Percentiles rank a stretch among this genome's conserved stretches.
Conservation (phyloP, 306 rosid genomes). For the Cicer arietinum region DNA sequence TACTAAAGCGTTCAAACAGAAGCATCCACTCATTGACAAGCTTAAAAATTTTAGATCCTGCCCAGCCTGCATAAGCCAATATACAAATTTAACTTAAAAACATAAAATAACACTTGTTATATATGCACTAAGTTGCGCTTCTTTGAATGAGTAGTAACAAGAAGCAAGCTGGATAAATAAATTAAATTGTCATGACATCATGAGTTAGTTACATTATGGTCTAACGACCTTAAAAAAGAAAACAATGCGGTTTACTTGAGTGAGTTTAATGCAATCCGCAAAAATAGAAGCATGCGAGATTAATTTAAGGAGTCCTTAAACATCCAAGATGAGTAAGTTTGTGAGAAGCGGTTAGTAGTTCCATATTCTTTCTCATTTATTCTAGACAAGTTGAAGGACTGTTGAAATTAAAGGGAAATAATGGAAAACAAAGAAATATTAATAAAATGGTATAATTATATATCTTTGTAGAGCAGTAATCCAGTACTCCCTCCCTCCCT, state of each 20-base stretch:
- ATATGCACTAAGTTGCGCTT: slow-evolving; percentile 6
- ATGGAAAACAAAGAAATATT: not conserved
- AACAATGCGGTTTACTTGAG: not conserved
- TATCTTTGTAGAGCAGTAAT: slow-evolving; percentile 12
- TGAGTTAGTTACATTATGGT: not conserved
- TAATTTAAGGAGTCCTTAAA: not conserved
- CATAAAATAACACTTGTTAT: slow-evolving; percentile 2
- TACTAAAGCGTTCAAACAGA: slow-evolving; percentile 59
- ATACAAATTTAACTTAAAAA: slow-evolving; percentile 6
- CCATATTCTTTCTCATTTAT: slow-evolving; percentile 11
- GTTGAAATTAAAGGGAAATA: slow-evolving; percentile 11
- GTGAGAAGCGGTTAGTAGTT: not conserved
- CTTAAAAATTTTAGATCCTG: slow-evolving; percentile 77
- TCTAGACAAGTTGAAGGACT: slow-evolving; percentile 2
- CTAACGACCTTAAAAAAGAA: not conserved
- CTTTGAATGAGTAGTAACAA: not conserved
- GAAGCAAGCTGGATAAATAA: slow-evolving; percentile 1
- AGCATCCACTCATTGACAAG: slow-evolving; percentile 75
- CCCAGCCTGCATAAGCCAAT: slow-evolving; percentile 70
- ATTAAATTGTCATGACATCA: not conserved
- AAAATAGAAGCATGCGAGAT: not conserved
- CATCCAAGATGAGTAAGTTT: slow-evolving; percentile 10
- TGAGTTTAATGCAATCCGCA: slow-evolving; percentile 10
- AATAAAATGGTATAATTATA: slow-evolving; percentile 3
- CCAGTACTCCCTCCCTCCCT: not conserved